Base-by-base conservation (phyloP, 441 rosid genomes). In the Arabidopsis hybrid region DNA sequence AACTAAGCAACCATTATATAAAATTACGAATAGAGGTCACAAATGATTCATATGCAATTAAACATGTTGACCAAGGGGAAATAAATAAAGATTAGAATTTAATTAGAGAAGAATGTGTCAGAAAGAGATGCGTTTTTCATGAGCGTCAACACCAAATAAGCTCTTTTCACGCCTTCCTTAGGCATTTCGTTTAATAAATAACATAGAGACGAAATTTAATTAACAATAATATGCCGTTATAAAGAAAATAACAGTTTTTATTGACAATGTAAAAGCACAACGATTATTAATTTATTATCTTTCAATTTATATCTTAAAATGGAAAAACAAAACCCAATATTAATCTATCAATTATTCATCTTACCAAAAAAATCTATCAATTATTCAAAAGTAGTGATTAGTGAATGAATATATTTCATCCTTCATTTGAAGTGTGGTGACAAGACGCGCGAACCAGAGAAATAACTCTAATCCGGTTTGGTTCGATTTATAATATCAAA, bases 91-190 rank as follows among this genome's bases (percentile, higher is more conserved):
- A 60, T 47, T 3, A 60, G 12, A 75, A 34, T 34, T 31, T 72
- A 32, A 53, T 51, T 32, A 60, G 17, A 26, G 64, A 55, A 63
- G 70, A 76, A 76, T 76, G 45, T 63, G 66, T 62, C 65, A 62
- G 75, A 56, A 55, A 63, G 46, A 62, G 71, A 63, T 62, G 79
- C 71, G 66, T 69, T 68, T 68, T 70, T 74, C 18, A 73, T 46
- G 66, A 47, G 51, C 14, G 59, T 46, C 77, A 65, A 73, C 58
- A 47, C 12, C 43, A 16, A 65, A 35, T 21, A 7, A 57, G 11
- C 77, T 65, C 65, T 46, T 65, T 73, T 42, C 73, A 74, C 68
- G 68, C 62, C 10, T 10, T 60, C 47, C 40, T 74, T 67, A 29
- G n/a, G 45, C 50, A 9, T 29, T 60, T 3, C 32, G 18, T 31